Evolutionary conservation across 2,329 filamentous ascomycete genomes (phyloP).

Genomic region (Neonectria hederae): DNA sequence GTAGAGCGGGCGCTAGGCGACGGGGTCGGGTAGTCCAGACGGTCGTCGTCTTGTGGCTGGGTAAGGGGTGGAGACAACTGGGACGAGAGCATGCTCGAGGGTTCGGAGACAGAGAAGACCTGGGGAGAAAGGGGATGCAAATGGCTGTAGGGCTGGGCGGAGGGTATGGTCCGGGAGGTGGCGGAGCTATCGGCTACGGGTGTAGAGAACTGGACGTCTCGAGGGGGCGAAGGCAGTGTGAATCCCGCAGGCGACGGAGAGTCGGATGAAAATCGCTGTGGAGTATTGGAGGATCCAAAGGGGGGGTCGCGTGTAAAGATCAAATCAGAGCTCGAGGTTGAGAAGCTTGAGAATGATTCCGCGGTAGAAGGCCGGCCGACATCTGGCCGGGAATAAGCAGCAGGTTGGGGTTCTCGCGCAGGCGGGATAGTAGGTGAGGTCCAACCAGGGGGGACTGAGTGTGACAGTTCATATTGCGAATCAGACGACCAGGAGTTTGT

Average conservation of each 20-base stretch:
- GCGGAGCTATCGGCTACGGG: neutral
- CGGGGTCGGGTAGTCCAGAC: slow-evolving; percentile 21
- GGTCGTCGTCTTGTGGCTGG: slow-evolving; percentile 27
- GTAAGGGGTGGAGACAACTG: slow-evolving; percentile 36
- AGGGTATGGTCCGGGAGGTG: slow-evolving; percentile 31
- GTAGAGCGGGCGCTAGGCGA: slow-evolving; percentile 11
- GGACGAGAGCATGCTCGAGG: slow-evolving; percentile 19
- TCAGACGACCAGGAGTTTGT: neutral
- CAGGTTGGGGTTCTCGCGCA: slow-evolving; percentile 16
- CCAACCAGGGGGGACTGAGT: slow-evolving; percentile 11
- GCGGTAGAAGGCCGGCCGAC: slow-evolving; percentile 28
- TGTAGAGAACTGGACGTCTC: neutral
- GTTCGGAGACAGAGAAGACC: slow-evolving; percentile 25
- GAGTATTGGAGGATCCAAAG: slow-evolving; percentile 16
- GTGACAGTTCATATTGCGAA: slow-evolving; percentile 22
- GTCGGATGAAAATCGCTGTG: neutral
- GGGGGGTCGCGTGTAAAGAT: slow-evolving; percentile 22
- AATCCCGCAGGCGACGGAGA: neutral
- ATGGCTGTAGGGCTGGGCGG: slow-evolving; percentile 37
- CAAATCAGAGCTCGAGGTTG: slow-evolving; percentile 34
- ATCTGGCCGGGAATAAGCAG: slow-evolving; percentile 5
- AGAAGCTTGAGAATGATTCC: slow-evolving; percentile 36
- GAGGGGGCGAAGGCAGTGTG: slow-evolving; percentile 5
- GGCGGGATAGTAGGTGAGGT: slow-evolving; percentile 10
- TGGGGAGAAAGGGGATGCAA: slow-evolving; percentile 24